Base-by-base conservation (phyloP, 306 rosid genomes). In the Ochetophila trinervis region DNA sequence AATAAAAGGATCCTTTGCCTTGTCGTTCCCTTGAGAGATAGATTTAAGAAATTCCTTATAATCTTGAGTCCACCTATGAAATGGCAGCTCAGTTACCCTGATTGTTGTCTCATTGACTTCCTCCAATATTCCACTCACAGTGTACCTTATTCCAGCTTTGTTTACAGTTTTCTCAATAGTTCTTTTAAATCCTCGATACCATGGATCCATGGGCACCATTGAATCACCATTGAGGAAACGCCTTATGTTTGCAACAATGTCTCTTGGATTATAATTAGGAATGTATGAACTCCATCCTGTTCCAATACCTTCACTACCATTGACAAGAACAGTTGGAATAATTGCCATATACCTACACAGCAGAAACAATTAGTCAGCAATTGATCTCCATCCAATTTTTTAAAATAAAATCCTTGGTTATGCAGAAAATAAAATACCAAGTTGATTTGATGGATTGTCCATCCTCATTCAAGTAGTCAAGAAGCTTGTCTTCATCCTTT, bases 241-340 rank as follows among this genome's bases (percentile, higher is more conserved):
- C 84, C 87, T 87, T 8, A 87, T 76, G 53, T 93, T 93, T 54
- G 80, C 89, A 70, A 86, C 77, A n/a, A 93, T 82, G 5, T 93
- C 98, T 79, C 93, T 82, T 22, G 98, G 97, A 66, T 87, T 93
- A 65, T 93, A 93, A 60, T 93, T 93, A 9, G 98, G 98, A 71
- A 93, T 69, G 79, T 79, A 87, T 11, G 97, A 87, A 75, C 95
- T 89, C 98, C 96, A 93, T 6, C 95, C 94, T 0, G 95, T 89
- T 64, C 95, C 97, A 66, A 93, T 89, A 58, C 97, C 98, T 68
- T 93, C 98, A 74, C 98, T 86, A 32, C 98, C 98, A 70, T 93
- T 93, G 66, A 85, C 98, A 63, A 93, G 96, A 71, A 93, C 98
- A 37, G 79, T 65, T 2, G 97, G 98, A 56, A 93, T 87, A 70